These are phyloP conservation scores for Aegilops bicornis DNA, from an alignment of 176 grass and related monocot species.

Conservation along the genomic window DNA sequence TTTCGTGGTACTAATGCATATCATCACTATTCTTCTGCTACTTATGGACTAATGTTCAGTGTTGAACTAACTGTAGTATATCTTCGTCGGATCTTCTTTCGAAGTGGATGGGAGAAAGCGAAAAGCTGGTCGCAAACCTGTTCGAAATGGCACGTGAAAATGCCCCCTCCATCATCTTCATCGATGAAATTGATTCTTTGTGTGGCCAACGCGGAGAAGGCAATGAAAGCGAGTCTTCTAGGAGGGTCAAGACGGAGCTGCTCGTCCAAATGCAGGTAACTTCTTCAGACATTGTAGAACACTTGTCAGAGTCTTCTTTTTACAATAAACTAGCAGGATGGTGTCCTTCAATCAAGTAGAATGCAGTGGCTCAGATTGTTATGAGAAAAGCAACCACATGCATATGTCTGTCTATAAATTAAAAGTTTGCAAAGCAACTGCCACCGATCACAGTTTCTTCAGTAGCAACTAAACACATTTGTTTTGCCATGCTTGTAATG, in stretches of 20 bases:
- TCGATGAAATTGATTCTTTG: constrained; percentile 72
- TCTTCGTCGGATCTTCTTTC: constrained; percentile 74
- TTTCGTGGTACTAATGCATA: neutral
- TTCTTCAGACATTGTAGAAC: constrained; percentile 1
- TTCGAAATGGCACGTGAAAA: constrained; percentile 80
- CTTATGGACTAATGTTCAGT: neutral
- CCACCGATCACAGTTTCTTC: neutral
- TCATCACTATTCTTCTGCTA: neutral
- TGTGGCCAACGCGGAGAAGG: constrained; percentile 67
- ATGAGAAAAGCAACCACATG: neutral
- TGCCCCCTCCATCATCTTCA: constrained; percentile 76
- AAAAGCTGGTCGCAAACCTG: constrained; percentile 69
- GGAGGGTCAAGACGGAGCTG: constrained; percentile 74
- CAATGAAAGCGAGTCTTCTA: constrained; percentile 73
- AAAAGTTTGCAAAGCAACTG: neutral
- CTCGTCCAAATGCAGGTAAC: constrained; percentile 82
- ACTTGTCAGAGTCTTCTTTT: neutral
- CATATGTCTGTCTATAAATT: neutral
- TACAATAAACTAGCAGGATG: neutral
- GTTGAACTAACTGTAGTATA: constrained; percentile 36
- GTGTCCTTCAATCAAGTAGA: neutral
- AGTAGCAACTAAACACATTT: neutral
- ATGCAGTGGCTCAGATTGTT: neutral
- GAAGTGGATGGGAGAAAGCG: constrained; percentile 82
- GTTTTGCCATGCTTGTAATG: constrained; percentile 11